These are phyloP conservation scores for Pistacia vera DNA, from an alignment of 345 rosid genomes.

Conservation along the genomic window DNA sequence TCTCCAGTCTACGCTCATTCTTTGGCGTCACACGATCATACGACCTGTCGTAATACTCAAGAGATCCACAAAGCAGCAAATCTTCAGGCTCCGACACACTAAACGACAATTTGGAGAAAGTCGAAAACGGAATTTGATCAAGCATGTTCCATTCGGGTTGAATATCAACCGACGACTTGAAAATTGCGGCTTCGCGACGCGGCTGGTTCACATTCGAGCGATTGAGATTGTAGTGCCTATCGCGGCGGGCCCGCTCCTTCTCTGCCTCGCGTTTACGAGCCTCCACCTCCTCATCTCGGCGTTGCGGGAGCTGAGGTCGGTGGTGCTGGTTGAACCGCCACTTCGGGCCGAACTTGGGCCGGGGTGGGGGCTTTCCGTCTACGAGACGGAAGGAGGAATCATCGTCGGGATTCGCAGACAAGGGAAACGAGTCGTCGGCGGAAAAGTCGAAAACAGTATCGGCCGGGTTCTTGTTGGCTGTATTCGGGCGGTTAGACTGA, in stretches of 20 bases:
- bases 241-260: conserved; percentile 93
- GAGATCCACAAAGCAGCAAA: conserved; percentile 72
- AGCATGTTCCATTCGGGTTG: conserved; percentile 99
- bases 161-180: conserved; percentile 88
- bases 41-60: conserved; percentile 71
- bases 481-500: conserved; percentile 35
- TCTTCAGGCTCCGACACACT: conserved; percentile 85
- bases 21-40: conserved; percentile 81
- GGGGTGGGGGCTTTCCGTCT: conserved; percentile 85
- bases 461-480: conserved; percentile 31
- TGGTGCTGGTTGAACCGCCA: conserved; percentile 81
- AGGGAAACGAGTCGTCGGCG: conserved; percentile 74
- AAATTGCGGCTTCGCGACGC: conserved; percentile 87
- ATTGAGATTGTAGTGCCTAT: conserved; percentile 68
- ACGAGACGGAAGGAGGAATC: conserved; percentile 90
- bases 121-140: conserved; percentile 91
- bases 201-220: conserved; percentile 64
- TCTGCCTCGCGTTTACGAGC: conserved; percentile 86
- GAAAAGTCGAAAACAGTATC: conserved; percentile 83
- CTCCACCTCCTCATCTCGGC: conserved; percentile 96
- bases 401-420: conserved; percentile 51
- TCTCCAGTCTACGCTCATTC: conserved; percentile 77
- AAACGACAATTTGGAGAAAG: conserved; percentile 82
- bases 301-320: conserved; percentile 85
- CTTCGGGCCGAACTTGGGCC: conserved; percentile 90